Percentiles rank a stretch among this genome's conserved stretches.
These are phyloP conservation scores for Daldinia childiae DNA, from an alignment of 495 filamentous ascomycete genomes.

Conservation along the genomic window DNA sequence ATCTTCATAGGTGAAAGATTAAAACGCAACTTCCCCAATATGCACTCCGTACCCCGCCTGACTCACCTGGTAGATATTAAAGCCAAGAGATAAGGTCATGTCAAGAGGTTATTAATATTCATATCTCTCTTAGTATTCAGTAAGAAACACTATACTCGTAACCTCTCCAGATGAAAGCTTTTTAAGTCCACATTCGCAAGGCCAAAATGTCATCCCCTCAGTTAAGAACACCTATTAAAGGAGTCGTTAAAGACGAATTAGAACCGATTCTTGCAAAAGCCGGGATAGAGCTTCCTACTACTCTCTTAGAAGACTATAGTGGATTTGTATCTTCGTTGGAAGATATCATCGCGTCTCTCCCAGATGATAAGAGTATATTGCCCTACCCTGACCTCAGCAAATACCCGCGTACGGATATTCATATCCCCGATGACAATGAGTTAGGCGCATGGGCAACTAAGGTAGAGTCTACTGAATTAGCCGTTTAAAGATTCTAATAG, in stretches of 20 bases:
- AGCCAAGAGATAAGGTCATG: slow-evolving; percentile 8
- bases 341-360: slow-evolving; percentile 30
- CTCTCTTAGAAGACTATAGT: slow-evolving; percentile 31
- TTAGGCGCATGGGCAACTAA: slow-evolving; percentile 47
- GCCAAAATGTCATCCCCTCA: slow-evolving; percentile 26
- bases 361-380: slow-evolving; percentile 34
- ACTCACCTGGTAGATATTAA: no score
- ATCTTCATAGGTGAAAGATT: neutral
- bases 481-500: neutral
- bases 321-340: slow-evolving; percentile 38
- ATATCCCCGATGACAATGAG: slow-evolving; percentile 43
- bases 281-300: slow-evolving; percentile 33
- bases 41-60: slow-evolving; percentile 2
- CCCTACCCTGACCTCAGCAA: slow-evolving; percentile 41
- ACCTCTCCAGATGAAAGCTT: neutral
- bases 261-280: slow-evolving; percentile 29
- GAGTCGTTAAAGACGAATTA: slow-evolving; percentile 31
- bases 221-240: neutral
- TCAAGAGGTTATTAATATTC: no score
- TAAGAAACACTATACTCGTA: no score
- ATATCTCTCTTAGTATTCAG: neutral
- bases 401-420: slow-evolving; percentile 43
- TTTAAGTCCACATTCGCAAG: neutral
- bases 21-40: neutral
- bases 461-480: neutral